Evolutionary conservation across 139 green algal species (phyloP), one percentile per base, ranked within the genome.

Genomic region (Mesostigma viride): DNA sequence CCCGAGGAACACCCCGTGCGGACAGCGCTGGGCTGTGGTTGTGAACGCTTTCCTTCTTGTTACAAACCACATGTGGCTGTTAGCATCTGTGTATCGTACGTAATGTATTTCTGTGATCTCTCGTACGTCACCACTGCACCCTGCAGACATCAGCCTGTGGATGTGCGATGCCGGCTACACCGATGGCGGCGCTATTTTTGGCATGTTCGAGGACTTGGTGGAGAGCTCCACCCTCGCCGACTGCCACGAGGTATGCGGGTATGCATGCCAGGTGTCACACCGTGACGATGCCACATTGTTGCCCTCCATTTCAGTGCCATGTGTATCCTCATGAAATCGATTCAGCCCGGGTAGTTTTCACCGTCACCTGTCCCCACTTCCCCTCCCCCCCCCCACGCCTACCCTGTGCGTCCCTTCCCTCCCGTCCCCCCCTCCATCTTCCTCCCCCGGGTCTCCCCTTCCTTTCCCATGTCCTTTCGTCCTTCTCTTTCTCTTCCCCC

Each of bases 181-280:
- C 5, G 67, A 73, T 6, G 67, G 36, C 3, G 67, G 67, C 6
- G 24, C 68, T 26, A 58, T 74, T 26, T 68, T 74, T 26, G 28
- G 31, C 20, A 32, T 74, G 2, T 0, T 74, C 6, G 68, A 74
- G 35, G 68, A 74, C 48, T 27, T 68, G 6, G 53, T 48, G 31
- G 68, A 68, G 46, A 14, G 35, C 14, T 74, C 58, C 3, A 67
- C 68, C 2, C 17, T 74, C 1, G 8, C 31, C n/a, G 58, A 74
- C 57, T 74, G 68, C 47, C 27, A 74, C 3, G n/a, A 61, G 17
- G 64, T 70, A 3, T n/a, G 62, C 31, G 20, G 35, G 28, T 11
- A n/a, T n/a, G n/a, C n/a, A n/a, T n/a, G n/a, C n/a, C n/a, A n/a
- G n/a, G n/a, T n/a, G n/a, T n/a, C n/a, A n/a, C n/a, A n/a, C n/a